These are phyloP conservation scores for Litchi chinensis DNA, from an alignment of 345 rosid genomes.

Conservation along the genomic window DNA sequence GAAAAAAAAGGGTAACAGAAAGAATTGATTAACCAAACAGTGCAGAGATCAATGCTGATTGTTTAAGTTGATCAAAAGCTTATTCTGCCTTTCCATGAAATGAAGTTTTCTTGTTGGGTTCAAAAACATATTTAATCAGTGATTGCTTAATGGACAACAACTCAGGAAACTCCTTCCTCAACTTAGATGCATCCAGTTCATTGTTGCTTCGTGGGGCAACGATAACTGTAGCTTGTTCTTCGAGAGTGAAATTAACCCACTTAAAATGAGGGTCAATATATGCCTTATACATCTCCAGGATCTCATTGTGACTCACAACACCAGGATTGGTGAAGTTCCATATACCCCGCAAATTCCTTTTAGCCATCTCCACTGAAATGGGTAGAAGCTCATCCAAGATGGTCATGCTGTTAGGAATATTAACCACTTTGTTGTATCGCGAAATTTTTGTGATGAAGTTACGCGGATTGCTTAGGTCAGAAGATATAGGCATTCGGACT, in stretches of 20 bases:
- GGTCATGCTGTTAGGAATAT: conserved; percentile 85
- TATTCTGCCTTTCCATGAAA: not conserved
- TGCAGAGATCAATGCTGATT: conserved; percentile 8
- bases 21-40: not conserved
- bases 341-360: conserved; percentile 65
- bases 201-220: conserved; percentile 81
- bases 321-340: conserved; percentile 90
- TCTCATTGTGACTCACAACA: conserved; percentile 76
- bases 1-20: not conserved
- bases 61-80: conserved; percentile 5
- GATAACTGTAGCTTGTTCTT: conserved; percentile 76
- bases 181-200: conserved; percentile 73
- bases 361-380: conserved; percentile 79
- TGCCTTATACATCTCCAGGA: conserved; percentile 72
- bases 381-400: conserved; percentile 76
- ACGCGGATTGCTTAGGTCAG: conserved; percentile 68
- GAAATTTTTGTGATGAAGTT: conserved; percentile 79
- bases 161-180: conserved; percentile 75
- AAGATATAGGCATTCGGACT: conserved; percentile 80
- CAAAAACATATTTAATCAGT: conserved; percentile 56
- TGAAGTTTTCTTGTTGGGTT: conserved; percentile 53
- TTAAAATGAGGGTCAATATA: conserved; percentile 60
- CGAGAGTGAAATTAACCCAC: conserved; percentile 64
- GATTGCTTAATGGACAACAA: conserved; percentile 67
- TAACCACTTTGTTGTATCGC: conserved; percentile 70